Evolutionary conservation across 164 flowering plant genomes (phyloP), one percentile per base, ranked within the genome.

Genomic region (Echeveria elegans): DNA sequence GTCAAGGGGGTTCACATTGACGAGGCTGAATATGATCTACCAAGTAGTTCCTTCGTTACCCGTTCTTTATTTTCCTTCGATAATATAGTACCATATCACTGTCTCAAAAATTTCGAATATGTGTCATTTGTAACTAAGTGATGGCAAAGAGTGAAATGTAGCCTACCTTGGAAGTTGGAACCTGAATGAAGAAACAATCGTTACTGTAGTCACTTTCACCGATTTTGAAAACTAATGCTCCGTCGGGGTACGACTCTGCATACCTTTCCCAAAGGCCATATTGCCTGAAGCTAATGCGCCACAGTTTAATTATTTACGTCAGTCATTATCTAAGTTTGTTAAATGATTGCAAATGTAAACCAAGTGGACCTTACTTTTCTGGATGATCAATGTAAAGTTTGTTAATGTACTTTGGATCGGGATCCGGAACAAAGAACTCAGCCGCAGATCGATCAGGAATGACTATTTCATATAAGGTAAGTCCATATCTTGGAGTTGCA

Each of bases 261-360:
- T 88, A 88, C 74, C 95, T 84, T 60, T 87, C 94, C 97, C 94
- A 90, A 65, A 90, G 75, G 4, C 94, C 97, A 68, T 90, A 90
- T 24, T 90, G 97, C 74, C 97, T 80, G 68, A 81, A 90, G 69
- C 97, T 90, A 80, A n/a, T 11, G 28, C 28, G 8, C n/a, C n/a
- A n/a, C 3, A 5, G 8, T 0, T 0, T 10, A 2, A 2, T 19
- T 1, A 11, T 28, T 1, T 26, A 28, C 26, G 61, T 24, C 32
- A 37, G n/a, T 14, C 63, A 58, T 23, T 24, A 14, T 52, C 11
- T 50, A 12, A 43, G 24, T 15, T 58, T 68, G 6, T 26, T 8
- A 1, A 63, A 36, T 36, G 26, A 24, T 36, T 12, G 29, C 31
- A 68, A 56, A 56, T 56, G 32, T 56, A 12, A 56, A 28, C 32